Evolutionary conservation across 345 rosid species (phyloP).

Genomic region (Rhodamnia argentea): DNA sequence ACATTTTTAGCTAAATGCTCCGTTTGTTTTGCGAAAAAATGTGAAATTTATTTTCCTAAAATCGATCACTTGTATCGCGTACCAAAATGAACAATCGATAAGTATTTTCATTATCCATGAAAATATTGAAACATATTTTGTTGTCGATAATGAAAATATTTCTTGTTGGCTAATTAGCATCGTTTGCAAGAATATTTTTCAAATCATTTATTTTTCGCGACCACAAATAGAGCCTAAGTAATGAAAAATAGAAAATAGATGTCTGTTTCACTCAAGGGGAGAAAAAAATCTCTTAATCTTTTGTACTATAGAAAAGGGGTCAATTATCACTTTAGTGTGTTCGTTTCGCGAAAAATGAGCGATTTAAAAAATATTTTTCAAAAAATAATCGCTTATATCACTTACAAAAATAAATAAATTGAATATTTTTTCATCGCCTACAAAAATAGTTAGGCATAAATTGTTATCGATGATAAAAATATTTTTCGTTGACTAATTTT

Average conservation of each 20-base stretch:
- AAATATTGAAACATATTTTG: too few relatives aligned
- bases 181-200: neutral
- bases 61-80: neutral
- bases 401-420: too few relatives aligned
- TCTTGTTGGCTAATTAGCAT: neutral
- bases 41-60: neutral
- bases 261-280: neutral
- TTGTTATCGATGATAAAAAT: too few relatives aligned
- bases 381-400: too few relatives aligned
- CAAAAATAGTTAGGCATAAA: too few relatives aligned
- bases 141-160: neutral
- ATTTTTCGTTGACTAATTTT: too few relatives aligned
- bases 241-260: neutral
- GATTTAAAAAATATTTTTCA: too few relatives aligned
- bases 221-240: fast-evolving
- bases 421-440: too few relatives aligned
- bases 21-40: fast-evolving
- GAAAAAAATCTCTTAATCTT: neutral
- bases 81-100: too few relatives aligned
- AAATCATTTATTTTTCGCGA: neutral
- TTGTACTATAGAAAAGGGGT: neutral
- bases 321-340: neutral
- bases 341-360: too few relatives aligned
- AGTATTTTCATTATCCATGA: too few relatives aligned
- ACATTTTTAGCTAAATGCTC: neutral